Evolutionary conservation across 306 rosid species (phyloP), one percentile per base, ranked within the genome.

Genomic region (Lathyrus aphaca): DNA sequence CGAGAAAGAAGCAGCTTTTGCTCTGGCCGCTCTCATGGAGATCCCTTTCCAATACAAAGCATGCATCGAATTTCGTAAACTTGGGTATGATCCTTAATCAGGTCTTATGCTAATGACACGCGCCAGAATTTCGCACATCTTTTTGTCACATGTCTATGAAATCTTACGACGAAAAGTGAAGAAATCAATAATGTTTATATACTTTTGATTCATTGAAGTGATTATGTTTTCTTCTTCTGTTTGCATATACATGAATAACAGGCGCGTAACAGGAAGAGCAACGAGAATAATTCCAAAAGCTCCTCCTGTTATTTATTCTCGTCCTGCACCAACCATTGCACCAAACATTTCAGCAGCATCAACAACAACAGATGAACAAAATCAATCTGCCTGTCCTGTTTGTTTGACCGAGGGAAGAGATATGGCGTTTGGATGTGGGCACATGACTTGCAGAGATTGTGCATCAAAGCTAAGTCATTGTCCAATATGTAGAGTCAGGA

Each of bases 21-120:
- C 98, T 80, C 82, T 93, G 2, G 89, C 94, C 48, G 98, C 97
- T 73, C 97, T 93, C 55, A 93, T 93, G 98, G 97, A 90, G 83
- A 82, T 93, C 53, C 98, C 98, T 1, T 68, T 93, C 77, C 98
- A 93, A 77, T 93, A 86, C 42, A 90, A 88, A 89, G 97, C 98
- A 64, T 79, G 78, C 39, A 2, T 71, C 14, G 97, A 93, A 74
- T 66, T 86, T 16, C 63, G 68, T 44, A 40, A 83, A 59, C 87
- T 93, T 16, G 97, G 98, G 97, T 93, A 82, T 64, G 46, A 42
- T 74, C 69, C 25, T 17, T 60, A 30, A 29, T 40, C 15, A 35
- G 8, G 39, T 35, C 39, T 35, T 35, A 7, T 8, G 39, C 39
- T 15, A 5, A 46, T 6, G 10, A 49, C 0, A 8, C 10, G 56